Evolutionary conservation across 345 rosid genomes (phyloP).

Genomic region (Combretum micranthum): DNA sequence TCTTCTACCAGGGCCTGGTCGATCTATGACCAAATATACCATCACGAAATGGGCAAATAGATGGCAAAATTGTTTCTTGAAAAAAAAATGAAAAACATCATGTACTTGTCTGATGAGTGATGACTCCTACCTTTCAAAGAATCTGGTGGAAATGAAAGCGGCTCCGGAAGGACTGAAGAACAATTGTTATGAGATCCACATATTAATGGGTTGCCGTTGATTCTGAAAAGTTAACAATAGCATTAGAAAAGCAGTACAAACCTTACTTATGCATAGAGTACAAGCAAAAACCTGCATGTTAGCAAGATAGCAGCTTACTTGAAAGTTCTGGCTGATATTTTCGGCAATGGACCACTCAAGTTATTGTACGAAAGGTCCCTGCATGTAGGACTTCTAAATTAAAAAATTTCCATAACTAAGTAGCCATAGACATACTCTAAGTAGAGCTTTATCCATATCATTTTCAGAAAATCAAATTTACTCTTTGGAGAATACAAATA

Average conservation of each 20-base stretch:
- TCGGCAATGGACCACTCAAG: slow-evolving; percentile 76
- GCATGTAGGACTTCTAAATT: slow-evolving; percentile 10
- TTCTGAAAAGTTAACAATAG: slow-evolving; percentile 34
- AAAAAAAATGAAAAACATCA: background rate
- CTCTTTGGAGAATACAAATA: slow-evolving; percentile 11
- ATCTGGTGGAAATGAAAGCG: slow-evolving; percentile 79
- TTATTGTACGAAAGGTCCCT: slow-evolving; percentile 90
- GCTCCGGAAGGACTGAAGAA: slow-evolving; percentile 77
- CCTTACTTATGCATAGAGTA: background rate
- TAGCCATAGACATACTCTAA: background rate
- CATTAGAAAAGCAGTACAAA: background rate
- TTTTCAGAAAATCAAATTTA: background rate
- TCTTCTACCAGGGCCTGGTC: slow-evolving; percentile 38
- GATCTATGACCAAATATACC: slow-evolving; percentile 28
- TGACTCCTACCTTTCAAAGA: slow-evolving; percentile 39
- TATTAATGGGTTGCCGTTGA: slow-evolving; percentile 62
- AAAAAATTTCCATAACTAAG: background rate
- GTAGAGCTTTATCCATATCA: background rate
- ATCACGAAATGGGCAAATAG: background rate
- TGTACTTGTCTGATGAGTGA: background rate
- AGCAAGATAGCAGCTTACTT: slow-evolving; percentile 41
- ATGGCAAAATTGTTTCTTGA: background rate
- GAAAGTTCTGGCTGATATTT: slow-evolving; percentile 80
- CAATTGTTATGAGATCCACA: slow-evolving; percentile 67
- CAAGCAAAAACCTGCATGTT: background rate